Conservation (phyloP, 2,329 filamentous ascomycete genomes). For the Cercospora citrullina region DNA sequence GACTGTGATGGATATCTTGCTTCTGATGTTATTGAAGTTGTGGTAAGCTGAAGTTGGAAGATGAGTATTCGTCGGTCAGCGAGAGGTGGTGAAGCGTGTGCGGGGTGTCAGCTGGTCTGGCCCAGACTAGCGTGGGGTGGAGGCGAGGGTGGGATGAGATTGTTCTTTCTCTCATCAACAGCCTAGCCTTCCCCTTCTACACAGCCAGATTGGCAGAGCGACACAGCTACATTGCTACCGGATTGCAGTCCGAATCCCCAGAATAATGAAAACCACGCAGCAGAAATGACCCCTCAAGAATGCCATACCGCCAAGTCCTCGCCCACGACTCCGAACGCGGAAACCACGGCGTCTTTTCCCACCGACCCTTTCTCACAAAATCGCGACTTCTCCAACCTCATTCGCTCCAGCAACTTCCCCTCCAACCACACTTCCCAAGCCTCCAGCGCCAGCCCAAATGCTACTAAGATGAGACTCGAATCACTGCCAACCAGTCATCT, state of each 20-base stretch:
- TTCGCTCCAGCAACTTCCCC: not conserved
- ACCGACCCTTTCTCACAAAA: not conserved
- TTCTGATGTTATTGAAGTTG: not conserved
- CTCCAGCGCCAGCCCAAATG: conserved; percentile 16
- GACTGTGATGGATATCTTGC: not conserved
- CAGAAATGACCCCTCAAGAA: not conserved
- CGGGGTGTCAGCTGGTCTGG: not conserved
- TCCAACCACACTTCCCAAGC: conserved; percentile 7
- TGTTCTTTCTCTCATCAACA: not conserved
- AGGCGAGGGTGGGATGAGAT: not conserved
- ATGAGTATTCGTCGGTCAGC: not conserved
- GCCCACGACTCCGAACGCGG: not conserved
- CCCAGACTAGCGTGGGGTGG: not conserved
- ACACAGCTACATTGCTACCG: not conserved
- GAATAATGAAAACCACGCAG: not conserved
- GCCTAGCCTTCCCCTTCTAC: not conserved
- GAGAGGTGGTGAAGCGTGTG: not conserved
- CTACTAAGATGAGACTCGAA: conserved; percentile 18
- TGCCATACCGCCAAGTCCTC: not conserved
- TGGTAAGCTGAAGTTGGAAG: not conserved
- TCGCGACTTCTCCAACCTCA: conserved; percentile 11
- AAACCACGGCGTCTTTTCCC: not conserved
- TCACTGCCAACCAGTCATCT: conserved; percentile 19
- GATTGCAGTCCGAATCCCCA: not conserved
- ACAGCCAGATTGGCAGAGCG: not conserved